Base-by-base conservation (phyloP, 2,329 filamentous ascomycete genomes). In the Ascochyta fabae region DNA sequence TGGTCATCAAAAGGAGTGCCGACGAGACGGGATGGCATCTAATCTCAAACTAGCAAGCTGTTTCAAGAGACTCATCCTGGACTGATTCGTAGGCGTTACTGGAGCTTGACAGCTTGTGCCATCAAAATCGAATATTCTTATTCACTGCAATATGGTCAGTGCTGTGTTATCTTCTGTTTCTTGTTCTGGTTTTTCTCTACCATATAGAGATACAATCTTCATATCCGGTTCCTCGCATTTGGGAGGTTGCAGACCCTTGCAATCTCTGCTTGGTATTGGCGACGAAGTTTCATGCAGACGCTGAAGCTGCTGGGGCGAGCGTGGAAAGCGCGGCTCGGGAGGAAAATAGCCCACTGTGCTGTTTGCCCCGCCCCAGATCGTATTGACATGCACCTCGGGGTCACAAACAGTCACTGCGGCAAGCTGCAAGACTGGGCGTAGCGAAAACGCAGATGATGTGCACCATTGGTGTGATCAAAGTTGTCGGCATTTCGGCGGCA, bases 1-100 rank as follows among this genome's bases (percentile, higher is more conserved):
- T 57, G 50, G 36, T 53, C 58, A 52, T 57, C 58, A 50, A 58
- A 53, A 49, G 48, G 44, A 62, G 57, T 53, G 45, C 50, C 56
- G 53, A 29, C 26, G 36, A 39, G 19, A 47, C 48, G 54, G 58
- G 56, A 61, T 53, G 40, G 42, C 43, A 48, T 57, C 49, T 48
- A 44, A 58, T 42, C 55, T 61, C 58, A 48, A 56, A 54, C 33
- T 36, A 64, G 53, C 43, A 57, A 50, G 29, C 33, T 45, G 44
- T 45, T 54, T 49, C 57, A 59, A 51, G 40, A 54, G 48, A 43
- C 43, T 44, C 50, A 48, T 48, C 27, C 38, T 50, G 19, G 36
- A 29, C 51, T 53, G 53, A 61, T 57, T 62, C 50, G 60, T 35
- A 48, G 24, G 19, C 29, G 26, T 39, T 19, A 19, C 19, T 19